A percentile compares a stretch with the other conserved stretches of the same genome.
These are phyloP conservation scores for Phytophthora idaei DNA, from an alignment of 352 stramenopile species.

Conservation along the genomic window DNA sequence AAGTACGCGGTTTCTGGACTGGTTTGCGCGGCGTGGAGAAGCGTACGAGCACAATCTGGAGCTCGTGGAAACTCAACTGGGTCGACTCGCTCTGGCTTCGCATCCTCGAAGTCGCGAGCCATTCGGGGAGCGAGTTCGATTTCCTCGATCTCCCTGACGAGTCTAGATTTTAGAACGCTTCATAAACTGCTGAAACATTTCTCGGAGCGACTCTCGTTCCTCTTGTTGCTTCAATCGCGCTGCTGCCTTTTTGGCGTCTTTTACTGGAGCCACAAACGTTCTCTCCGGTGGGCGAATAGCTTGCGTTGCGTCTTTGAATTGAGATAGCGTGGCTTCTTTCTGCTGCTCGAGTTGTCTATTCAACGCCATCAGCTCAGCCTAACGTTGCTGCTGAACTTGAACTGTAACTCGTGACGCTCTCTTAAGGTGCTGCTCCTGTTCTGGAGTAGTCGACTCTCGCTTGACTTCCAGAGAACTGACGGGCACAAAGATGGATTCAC, in stretches of 20 bases:
- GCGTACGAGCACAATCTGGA: constrained; percentile 78
- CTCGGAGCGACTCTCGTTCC: constrained; percentile 26
- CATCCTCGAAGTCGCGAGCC: constrained; percentile 49
- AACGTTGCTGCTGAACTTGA: constrained; percentile 51
- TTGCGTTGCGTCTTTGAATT: constrained; percentile 2
- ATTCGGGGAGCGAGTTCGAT: constrained; percentile 55
- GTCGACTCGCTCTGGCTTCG: constrained; percentile 45
- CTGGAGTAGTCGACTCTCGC: not conserved
- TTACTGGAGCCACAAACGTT: constrained; percentile 7
- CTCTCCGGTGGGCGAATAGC: constrained; percentile 23
- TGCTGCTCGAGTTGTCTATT: constrained; percentile 22
- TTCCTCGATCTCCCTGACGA: constrained; percentile 28
- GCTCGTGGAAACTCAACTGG: constrained; percentile 69
- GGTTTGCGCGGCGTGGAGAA: constrained; percentile 71
- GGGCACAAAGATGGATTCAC: constrained; percentile 59
- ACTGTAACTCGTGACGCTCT: constrained; percentile 32
- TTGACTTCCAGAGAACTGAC: constrained; percentile 21
- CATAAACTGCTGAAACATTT: constrained; percentile 36
- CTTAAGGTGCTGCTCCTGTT: constrained; percentile 10
- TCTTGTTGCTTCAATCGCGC: constrained; percentile 22
- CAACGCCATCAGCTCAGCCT: constrained; percentile 44
- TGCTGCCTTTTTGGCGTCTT: constrained; percentile 19
- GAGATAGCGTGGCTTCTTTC: constrained; percentile 3
- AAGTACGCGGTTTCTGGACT: constrained; percentile 73
- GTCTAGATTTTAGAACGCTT: constrained; percentile 16